These are phyloP conservation scores for Paecilomyces formosus DNA, from an alignment of 2,329 filamentous ascomycete genomes.

Conservation along the genomic window DNA sequence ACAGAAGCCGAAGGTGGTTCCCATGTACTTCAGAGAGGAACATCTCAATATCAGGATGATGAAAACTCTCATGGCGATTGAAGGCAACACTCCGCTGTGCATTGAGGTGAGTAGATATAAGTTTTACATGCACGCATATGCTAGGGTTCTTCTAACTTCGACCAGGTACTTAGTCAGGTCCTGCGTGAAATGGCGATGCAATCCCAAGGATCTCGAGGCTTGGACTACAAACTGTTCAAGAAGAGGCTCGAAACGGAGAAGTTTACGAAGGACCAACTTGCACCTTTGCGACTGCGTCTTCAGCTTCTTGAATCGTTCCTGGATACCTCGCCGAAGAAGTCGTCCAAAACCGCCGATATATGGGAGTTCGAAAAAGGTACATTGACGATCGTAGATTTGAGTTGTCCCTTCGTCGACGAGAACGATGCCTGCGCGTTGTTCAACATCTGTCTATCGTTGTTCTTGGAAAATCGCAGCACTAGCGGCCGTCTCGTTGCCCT, in stretches of 20 bases:
- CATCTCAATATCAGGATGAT: constrained; percentile 48
- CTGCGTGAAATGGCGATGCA: constrained; percentile 44
- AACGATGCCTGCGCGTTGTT: constrained; percentile 65
- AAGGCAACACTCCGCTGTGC: constrained; percentile 43
- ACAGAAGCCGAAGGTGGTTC: constrained; percentile 35
- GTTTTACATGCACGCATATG: neutral
- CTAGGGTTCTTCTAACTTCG: neutral
- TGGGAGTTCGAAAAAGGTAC: constrained; percentile 13
- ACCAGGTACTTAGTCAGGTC: constrained; percentile 39
- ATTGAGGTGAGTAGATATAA: constrained; percentile 29
- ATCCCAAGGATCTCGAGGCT: constrained; percentile 22
- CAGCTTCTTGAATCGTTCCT: constrained; percentile 60
- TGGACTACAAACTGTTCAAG: constrained; percentile 43
- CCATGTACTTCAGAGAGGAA: constrained; percentile 39
- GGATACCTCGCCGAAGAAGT: constrained; percentile 18
- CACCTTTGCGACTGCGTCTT: constrained; percentile 53
- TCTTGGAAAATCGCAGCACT: constrained; percentile 47
- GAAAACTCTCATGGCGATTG: constrained; percentile 49
- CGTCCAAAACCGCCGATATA: constrained; percentile 5
- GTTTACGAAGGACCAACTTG: constrained; percentile 44
- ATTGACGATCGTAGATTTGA: constrained; percentile 64
- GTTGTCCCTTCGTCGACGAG: constrained; percentile 61
- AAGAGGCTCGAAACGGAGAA: constrained; percentile 23
- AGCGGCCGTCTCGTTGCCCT: constrained; percentile 58
- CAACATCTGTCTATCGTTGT: constrained; percentile 61